These are phyloP conservation scores for Lecanicillium sp. DNA, from an alignment of 2,329 filamentous ascomycete species.

Conservation along the genomic window DNA sequence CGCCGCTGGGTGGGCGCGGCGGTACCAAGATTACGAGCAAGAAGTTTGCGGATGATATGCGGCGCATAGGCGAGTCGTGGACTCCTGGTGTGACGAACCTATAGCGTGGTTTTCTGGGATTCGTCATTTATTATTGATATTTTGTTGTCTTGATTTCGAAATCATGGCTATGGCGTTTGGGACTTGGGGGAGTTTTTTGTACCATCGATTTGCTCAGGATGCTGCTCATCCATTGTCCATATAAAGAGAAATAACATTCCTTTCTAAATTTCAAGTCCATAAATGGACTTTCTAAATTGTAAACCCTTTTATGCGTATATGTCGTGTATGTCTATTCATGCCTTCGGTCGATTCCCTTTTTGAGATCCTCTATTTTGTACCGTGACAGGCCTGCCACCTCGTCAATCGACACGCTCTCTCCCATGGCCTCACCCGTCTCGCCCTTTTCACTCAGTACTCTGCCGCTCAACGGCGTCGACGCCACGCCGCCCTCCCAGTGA, in stretches of 20 bases:
- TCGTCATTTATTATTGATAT: background rate
- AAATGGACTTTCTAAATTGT: no score
- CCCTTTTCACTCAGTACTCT: conserved; percentile 4
- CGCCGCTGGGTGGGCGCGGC: conserved; percentile 47
- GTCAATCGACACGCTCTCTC: conserved; percentile 24
- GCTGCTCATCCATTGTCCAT: background rate
- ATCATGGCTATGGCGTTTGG: conserved; percentile 9
- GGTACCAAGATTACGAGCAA: conserved; percentile 73
- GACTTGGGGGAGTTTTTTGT: background rate
- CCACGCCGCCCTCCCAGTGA: conserved; percentile 54
- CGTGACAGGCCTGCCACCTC: conserved; percentile 34
- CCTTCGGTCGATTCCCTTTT: conserved; percentile 20
- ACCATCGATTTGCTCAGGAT: background rate
- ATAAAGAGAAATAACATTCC: background rate
- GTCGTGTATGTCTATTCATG: background rate
- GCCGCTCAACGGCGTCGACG: conserved; percentile 20
- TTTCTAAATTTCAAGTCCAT: no score
- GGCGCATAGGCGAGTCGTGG: conserved; percentile 81
- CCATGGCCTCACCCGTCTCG: conserved; percentile 15
- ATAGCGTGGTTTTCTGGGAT: conserved; percentile 29
- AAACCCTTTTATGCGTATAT: background rate
- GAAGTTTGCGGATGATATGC: conserved; percentile 75
- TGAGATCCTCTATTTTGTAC: conserved; percentile 31
- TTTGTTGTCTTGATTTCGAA: background rate
- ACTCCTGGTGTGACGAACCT: conserved; percentile 62